Evolutionary conservation across 2,329 filamentous ascomycete genomes (phyloP), one percentile per base, ranked within the genome.

Genomic region (Colletotrichum viniferum): DNA sequence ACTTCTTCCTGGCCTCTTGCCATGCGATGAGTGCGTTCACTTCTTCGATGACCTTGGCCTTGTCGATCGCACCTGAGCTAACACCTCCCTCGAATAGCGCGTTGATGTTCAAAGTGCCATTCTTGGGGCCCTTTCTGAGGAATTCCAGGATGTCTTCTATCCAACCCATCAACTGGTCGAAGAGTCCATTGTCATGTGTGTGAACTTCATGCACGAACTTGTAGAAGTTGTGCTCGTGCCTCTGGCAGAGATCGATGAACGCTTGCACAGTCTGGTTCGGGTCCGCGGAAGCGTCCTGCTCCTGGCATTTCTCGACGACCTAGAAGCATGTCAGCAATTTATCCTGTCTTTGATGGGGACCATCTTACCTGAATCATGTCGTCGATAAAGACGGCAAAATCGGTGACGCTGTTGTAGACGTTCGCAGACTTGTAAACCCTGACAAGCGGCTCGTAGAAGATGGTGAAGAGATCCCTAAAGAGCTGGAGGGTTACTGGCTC

Each of bases 161-260:
- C 97, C 97, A 98, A 30, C 93, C 93, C 97, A 99, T 99, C 67
- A 99, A 90, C 80, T 97, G 95, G 43, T 96, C 96, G 80, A 99
- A 99, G 2, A 99, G 91, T 1, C 97, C 97, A 77, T 99, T 98
- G 83, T 99, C 97, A 81, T 99, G 96, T 8, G 95, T 93, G 82
- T 99, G 97, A 1, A 99, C 96, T 85, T 99, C 97, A 83, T 99
- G 97, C 5, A 99, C 94, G 83, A 99, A 99, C 84, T 98, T 98
- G 90, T 98, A 99, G 83, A 99, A 96, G 85, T 98, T 98, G 83
- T 97, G 92, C 85, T 99, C 95, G 83, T 99, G 97, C 58, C 97
- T 92, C 78, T 95, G 94, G 84, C 97, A 99, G 26, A 99, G 90
- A 82, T 99, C 97, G 81, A 99, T 99, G 82, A 99, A 99, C 18